Evolutionary conservation across 176 grass and related monocot genomes (phyloP).

Genomic region (Eragrostis nindensis): DNA sequence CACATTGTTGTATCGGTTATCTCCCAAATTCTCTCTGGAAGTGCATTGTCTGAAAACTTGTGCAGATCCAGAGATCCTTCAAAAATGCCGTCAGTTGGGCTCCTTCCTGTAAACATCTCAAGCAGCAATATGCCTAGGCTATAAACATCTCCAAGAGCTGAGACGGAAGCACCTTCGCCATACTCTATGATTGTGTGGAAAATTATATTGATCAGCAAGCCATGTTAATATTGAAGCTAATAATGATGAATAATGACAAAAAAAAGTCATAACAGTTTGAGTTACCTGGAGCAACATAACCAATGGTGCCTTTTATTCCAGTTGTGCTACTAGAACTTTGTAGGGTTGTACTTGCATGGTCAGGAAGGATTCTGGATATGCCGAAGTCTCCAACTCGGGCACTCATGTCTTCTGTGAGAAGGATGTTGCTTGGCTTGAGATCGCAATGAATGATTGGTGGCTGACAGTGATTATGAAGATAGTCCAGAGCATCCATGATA

Average conservation of each 20-base stretch:
- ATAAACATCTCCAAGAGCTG: constrained; percentile 35
- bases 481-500: not conserved
- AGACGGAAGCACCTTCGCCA: not conserved
- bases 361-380: constrained; percentile 45
- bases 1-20: constrained; percentile 33
- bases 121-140: constrained; percentile 43
- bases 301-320: not conserved
- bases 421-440: constrained; percentile 64
- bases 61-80: not conserved
- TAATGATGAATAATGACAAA: not conserved
- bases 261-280: not conserved
- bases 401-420: constrained; percentile 54
- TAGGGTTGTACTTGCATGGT: not conserved
- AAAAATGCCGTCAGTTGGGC: constrained; percentile 12
- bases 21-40: constrained; percentile 23
- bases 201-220: not conserved
- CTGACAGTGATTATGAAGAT: constrained; percentile 28
- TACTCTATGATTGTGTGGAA: constrained; percentile 21
- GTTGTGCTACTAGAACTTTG: not conserved
- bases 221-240: not conserved
- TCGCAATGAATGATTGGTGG: constrained; percentile 51
- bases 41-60: not conserved
- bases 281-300: not conserved
- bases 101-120: constrained; percentile 31
- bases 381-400: constrained; percentile 55